Evolutionary conservation across 805 yeast species (phyloP), one percentile per base, ranked within the genome.

Genomic region (Metschnikowia cubensis): DNA sequence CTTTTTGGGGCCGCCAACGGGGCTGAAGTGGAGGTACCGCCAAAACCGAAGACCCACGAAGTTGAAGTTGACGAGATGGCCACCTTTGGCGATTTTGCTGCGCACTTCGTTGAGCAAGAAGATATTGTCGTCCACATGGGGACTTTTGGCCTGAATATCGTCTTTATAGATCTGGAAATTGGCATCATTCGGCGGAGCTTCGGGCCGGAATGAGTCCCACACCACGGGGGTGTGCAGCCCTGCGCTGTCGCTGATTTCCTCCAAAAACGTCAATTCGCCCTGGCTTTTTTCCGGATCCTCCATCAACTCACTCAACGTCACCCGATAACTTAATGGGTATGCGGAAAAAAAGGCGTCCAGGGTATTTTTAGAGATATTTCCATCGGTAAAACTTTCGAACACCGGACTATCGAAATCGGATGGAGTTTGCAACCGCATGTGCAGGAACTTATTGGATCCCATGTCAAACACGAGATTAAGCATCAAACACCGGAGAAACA

Each of bases 21-120:
- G 88, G 40, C 76, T 75, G 45, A 86, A 72, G 50, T 80, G 78
- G 57, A 87, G 60, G 40, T 74, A 67, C 57, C 72, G 81, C 90
- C 85, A 84, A 58, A 77, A 78, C 51, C 66, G 64, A 15, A 77
- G 63, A 43, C 79, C 81, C 32, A 74, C 69, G 6, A 65, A 61
- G 47, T 72, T 69, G 57, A 75, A 74, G 61, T 75, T 81, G 38
- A 77, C 70, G 33, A 71, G 76, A 50, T 50, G 67, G 29, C 62
- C 70, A 42, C 73, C 69, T 45, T 71, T 73, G 33, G 59, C 35
- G 1, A 70, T 68, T 42, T 57, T 65, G 3, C 69, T 56, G 45
- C 69, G 69, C 15, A 59, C 54, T 5, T 47, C 54, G 14, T 66
- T 61, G 29, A 71, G 55, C 34, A 55, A 49, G 47, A 69, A 67